phyloP scores from a whole-genome alignment of 2,329 filamentous ascomycete genomes.

The Drechslera avenae region DNA sequence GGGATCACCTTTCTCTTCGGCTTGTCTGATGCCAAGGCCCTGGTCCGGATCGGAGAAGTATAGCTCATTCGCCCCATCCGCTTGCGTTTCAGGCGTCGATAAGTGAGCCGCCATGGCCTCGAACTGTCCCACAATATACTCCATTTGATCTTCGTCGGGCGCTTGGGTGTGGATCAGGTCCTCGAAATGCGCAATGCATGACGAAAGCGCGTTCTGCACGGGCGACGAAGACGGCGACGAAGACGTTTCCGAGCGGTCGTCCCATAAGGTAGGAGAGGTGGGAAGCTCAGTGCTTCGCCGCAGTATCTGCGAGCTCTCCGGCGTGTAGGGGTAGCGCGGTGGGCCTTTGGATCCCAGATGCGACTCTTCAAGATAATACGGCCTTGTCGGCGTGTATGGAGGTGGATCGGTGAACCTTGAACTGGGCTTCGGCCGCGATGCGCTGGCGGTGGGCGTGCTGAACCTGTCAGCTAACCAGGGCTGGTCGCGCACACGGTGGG shows the following conservation, averaged over 20 bases:
- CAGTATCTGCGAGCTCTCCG: conserved; percentile 35
- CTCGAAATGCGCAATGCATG: conserved; percentile 40
- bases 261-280: conserved; percentile 35
- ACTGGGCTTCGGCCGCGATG: conserved; percentile 21
- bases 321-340: conserved; percentile 41
- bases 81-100: conserved; percentile 34
- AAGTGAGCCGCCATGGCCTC: conserved; percentile 41
- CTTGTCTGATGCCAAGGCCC: conserved; percentile 8
- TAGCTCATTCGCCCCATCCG: conserved; percentile 25
- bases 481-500: not conserved
- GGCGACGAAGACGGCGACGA: conserved; percentile 35
- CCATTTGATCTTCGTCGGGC: conserved; percentile 43
- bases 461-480: conserved; percentile 7
- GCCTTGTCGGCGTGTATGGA: conserved; percentile 29
- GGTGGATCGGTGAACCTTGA: conserved; percentile 22
- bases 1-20: conserved; percentile 3
- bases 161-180: conserved; percentile 37
- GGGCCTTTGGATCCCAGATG: conserved; percentile 12
- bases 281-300: conserved; percentile 20
- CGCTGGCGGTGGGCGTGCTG: conserved; percentile 16
- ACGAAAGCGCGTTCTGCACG: conserved; percentile 39
- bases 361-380: conserved; percentile 15
- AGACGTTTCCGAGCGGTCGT: conserved; percentile 22
- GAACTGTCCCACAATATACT: conserved; percentile 41
- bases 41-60: conserved; percentile 22